phyloP scores from a whole-genome alignment of 768 basidiomycete species.

The Serendipita indica region DNA sequence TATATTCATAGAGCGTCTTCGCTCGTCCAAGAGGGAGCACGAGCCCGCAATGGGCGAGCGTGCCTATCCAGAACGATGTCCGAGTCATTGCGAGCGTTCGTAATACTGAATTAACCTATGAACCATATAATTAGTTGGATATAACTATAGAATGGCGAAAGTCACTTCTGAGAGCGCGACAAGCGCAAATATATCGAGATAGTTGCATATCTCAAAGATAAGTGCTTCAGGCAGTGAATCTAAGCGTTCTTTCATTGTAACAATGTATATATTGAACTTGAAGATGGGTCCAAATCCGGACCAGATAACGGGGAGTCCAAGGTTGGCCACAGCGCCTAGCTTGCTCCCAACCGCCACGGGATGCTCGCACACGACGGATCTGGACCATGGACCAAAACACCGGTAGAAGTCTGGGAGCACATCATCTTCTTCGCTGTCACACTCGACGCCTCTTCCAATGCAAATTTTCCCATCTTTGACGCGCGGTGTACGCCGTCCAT shows the following conservation, averaged over 20 bases:
- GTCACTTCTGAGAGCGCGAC: background rate
- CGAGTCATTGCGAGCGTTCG: background rate
- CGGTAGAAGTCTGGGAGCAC: background rate
- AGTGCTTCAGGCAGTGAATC: background rate
- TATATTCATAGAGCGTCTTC: background rate
- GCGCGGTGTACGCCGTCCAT: background rate
- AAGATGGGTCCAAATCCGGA: too few relatives aligned
- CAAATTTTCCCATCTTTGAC: too few relatives aligned
- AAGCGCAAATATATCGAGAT: background rate
- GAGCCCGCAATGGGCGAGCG: background rate
- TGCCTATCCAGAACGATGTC: background rate
- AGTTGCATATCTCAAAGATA: slow-evolving; percentile 5
- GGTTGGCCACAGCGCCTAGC: too few relatives aligned
- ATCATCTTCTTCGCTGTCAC: background rate
- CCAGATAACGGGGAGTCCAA: too few relatives aligned
- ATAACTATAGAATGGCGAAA: background rate
- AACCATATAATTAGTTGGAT: background rate
- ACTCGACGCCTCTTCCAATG: background rate
- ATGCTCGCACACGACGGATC: too few relatives aligned
- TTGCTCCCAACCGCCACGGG: too few relatives aligned
- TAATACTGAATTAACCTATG: background rate
- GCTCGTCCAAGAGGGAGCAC: background rate
- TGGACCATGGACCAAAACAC: too few relatives aligned
- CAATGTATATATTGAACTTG: too few relatives aligned
- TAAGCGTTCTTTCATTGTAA: background rate